phyloP scores from a whole-genome alignment of 2,329 filamentous ascomycete genomes.

The Coniochaeta sp. region DNA sequence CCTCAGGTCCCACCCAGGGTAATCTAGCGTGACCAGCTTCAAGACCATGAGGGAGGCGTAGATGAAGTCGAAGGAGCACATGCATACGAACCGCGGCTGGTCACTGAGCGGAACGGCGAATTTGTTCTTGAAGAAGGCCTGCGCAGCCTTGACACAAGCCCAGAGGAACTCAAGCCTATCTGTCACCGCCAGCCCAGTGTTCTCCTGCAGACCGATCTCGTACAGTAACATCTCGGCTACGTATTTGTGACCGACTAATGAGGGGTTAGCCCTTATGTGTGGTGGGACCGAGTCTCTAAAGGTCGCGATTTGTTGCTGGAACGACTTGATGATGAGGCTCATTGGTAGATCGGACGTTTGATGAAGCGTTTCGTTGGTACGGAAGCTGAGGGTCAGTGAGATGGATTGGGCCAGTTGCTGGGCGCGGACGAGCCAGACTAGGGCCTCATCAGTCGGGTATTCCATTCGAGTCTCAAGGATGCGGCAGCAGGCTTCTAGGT shows the following conservation, averaged over 20 bases:
- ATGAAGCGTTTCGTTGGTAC: slow-evolving; percentile 11
- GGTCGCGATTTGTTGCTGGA: slow-evolving; percentile 34
- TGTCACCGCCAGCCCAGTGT: slow-evolving; percentile 21
- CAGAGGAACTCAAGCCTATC: slow-evolving; percentile 39
- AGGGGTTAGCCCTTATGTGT: slow-evolving; percentile 25
- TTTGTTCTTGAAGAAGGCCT: slow-evolving; percentile 28
- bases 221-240: slow-evolving; percentile 39
- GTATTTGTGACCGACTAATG: slow-evolving; percentile 31
- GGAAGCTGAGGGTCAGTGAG: slow-evolving; percentile 26
- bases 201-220: slow-evolving; percentile 35
- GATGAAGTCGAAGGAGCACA: slow-evolving; percentile 37
- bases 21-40: slow-evolving; percentile 33
- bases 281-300: slow-evolving; percentile 28
- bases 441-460: slow-evolving; percentile 32
- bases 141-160: slow-evolving; percentile 32
- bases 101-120: slow-evolving; percentile 14
- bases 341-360: slow-evolving; percentile 22
- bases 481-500: slow-evolving; percentile 34
- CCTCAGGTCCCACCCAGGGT: slow-evolving; percentile 38
- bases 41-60: slow-evolving; percentile 37
- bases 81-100: slow-evolving; percentile 30
- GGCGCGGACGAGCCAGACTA: slow-evolving; percentile 36
- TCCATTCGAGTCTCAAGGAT: slow-evolving; percentile 34
- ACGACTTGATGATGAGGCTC: slow-evolving; percentile 31
- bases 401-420: slow-evolving; percentile 42